Base-by-base conservation (phyloP, 2,329 filamentous ascomycete species). In the Colletotrichum musae region DNA sequence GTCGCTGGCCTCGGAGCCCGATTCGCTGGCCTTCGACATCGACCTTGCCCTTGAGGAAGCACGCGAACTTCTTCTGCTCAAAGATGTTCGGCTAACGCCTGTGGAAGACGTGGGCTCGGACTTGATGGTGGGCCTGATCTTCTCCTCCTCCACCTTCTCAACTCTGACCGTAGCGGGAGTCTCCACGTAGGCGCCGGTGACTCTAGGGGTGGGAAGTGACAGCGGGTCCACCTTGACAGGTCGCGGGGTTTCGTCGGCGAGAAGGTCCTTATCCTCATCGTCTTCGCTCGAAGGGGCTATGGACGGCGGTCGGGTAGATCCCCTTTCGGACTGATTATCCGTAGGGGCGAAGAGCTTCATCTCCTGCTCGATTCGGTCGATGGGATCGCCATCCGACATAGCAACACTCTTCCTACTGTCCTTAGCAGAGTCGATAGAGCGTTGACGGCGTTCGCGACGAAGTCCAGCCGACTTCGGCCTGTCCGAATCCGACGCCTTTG, bases 161-260 rank as follows among this genome's bases (percentile, higher is more conserved):
- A 79, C 75, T 72, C 81, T 84, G 50, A 80, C 75, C 5, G 85
- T 86, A 7, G 81, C 83, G 1, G 88, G 87, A 2, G 88, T 89
- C 64, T 89, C 87, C 10, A 89, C 82, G 68, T 85, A 90, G 3
- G 88, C 88, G 0, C 88, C 88, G 0, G 81, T 85, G 4, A 89
- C 81, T 58, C 79, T 83, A 2, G 88, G 88, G 3, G 88, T 89
- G 6, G 86, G 85, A 77, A 85, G 84, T 36, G 80, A 80, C 41
- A 85, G 68, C 12, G 83, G 83, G 67, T 89, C 85, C 9, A 72
- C 62, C 72, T 81, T 87, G 15, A 68, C 65, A 3, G 84, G 77
- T 52, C 81, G 81, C 5, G 87, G 88, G 1, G 88, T 90, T 61
- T 82, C 82, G 6, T 85, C 83, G 4, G 78, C 77, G 50, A 52